These are phyloP conservation scores for Vaccinium myrtillus DNA, from an alignment of 148 eudicot species.

Conservation along the genomic window DNA sequence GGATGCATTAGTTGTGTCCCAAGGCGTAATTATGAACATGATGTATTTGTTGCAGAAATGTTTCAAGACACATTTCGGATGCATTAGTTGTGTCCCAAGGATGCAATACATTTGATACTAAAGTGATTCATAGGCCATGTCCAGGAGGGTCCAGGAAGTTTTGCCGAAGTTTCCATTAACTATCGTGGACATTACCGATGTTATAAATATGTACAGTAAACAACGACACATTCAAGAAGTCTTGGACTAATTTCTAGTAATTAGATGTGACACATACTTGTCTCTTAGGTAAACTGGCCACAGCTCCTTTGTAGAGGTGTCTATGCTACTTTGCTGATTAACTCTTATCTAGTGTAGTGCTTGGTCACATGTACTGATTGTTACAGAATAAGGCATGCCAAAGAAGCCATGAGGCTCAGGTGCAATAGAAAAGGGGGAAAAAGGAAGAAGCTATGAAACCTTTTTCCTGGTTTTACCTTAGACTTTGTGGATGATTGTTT, in stretches of 20 bases:
- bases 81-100: neutral
- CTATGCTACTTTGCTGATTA: neutral
- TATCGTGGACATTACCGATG: neutral
- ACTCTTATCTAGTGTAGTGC: neutral
- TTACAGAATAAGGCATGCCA: neutral
- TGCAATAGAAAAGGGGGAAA: neutral
- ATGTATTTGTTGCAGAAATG: neutral
- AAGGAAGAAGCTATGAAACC: neutral
- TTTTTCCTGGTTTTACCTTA: neutral
- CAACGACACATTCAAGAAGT: neutral
- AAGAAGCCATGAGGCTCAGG: neutral
- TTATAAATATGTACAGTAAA: neutral
- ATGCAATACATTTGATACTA: conserved; percentile 1
- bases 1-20: neutral
- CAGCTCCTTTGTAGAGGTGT: neutral
- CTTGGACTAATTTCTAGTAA: neutral
- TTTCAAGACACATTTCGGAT: neutral
- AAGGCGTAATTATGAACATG: neutral
- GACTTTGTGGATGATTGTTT: neutral
- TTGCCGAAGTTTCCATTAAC: neutral
- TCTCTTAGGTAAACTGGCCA: neutral
- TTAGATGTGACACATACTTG: neutral
- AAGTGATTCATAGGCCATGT: neutral
- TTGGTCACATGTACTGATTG: neutral
- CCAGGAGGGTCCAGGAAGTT: neutral